Evolutionary conservation across 306 rosid species (phyloP), one percentile per base, ranked within the genome.

Genomic region (Arachis stenosperma): DNA sequence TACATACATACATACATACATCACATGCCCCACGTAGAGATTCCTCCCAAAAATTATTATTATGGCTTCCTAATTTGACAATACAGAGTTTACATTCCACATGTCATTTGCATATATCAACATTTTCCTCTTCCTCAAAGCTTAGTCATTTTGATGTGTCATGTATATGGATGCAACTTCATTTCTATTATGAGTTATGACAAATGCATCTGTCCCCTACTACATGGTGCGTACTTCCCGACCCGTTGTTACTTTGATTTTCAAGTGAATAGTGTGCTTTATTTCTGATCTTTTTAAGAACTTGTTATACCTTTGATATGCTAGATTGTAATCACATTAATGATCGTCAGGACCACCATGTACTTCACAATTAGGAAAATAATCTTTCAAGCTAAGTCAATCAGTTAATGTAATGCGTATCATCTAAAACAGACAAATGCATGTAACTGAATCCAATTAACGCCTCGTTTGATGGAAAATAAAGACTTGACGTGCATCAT

Each of bases 1-100:
- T 82, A 84, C 79, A 87, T 87, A 88, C 79, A 87, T 87, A 88
- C 97, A 90, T 33, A 1, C 37, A 33, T 33, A 33, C 37, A 22
- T 22, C 27, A 22, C 27, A 22, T 22, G 1, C 27, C 88, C 78
- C 96, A 55, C 81, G 75, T 74, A 88, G 44, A 85, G 91, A 88
- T 90, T 88, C 88, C 84, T 22, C 84, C 12, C 22, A 9, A 57
- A 71, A 43, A 33, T 33, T 4, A 73, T 75, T 64, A 5, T 76
- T 36, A 57, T 74, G 67, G 59, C 69, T 68, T 33, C 37, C 37
- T 33, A 33, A 71, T 77, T 72, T 61, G 76, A 82, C 82, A 70
- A 77, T 66, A 53, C 76, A 46, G 43, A 46, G 43, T 27, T 5
- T 13, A 50, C 53, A 60, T 70, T 56, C 70, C 77, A 73, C 62